These are phyloP conservation scores for Diplodia intermedia DNA, from an alignment of 2,329 filamentous ascomycete genomes.

Conservation along the genomic window DNA sequence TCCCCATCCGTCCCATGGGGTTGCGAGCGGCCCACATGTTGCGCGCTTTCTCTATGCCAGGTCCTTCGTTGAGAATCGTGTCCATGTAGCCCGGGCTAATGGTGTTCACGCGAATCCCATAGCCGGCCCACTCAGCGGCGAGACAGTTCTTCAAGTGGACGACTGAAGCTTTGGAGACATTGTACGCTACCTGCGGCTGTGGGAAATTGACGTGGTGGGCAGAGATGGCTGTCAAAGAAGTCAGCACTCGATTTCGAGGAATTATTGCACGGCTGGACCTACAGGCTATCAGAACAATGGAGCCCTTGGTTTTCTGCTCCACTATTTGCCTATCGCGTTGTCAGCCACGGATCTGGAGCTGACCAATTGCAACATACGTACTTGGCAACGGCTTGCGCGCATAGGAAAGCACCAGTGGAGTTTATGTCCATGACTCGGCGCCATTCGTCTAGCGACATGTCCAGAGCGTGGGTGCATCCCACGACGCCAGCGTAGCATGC, in stretches of 20 bases:
- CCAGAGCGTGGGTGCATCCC: slow-evolving; percentile 65
- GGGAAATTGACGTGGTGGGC: slow-evolving; percentile 74
- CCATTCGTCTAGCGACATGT: slow-evolving; percentile 66
- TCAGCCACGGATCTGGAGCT: neutral
- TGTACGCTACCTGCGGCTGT: slow-evolving; percentile 75
- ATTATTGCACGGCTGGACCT: neutral
- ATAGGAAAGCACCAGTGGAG: slow-evolving; percentile 72
- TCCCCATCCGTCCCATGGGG: slow-evolving; percentile 70
- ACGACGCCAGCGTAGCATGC: slow-evolving; percentile 75
- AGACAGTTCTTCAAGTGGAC: slow-evolving; percentile 68
- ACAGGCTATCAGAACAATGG: slow-evolving; percentile 69
- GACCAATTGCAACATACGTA: slow-evolving; percentile 45
- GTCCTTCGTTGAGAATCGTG: slow-evolving; percentile 73
- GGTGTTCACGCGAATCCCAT: slow-evolving; percentile 74
- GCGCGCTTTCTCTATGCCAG: slow-evolving; percentile 61
- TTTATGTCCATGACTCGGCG: slow-evolving; percentile 73
- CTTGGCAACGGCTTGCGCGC: slow-evolving; percentile 68
- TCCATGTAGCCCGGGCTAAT: slow-evolving; percentile 80
- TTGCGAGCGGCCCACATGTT: slow-evolving; percentile 65
- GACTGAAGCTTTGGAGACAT: slow-evolving; percentile 73
- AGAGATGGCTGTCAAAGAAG: slow-evolving; percentile 58
- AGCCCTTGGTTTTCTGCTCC: slow-evolving; percentile 59
- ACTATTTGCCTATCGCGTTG: slow-evolving; percentile 58
- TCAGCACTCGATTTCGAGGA: neutral
- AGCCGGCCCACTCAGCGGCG: slow-evolving; percentile 74